phyloP scores from a whole-genome alignment of 2,329 filamentous ascomycete species.

The Beauveria sp. region DNA sequence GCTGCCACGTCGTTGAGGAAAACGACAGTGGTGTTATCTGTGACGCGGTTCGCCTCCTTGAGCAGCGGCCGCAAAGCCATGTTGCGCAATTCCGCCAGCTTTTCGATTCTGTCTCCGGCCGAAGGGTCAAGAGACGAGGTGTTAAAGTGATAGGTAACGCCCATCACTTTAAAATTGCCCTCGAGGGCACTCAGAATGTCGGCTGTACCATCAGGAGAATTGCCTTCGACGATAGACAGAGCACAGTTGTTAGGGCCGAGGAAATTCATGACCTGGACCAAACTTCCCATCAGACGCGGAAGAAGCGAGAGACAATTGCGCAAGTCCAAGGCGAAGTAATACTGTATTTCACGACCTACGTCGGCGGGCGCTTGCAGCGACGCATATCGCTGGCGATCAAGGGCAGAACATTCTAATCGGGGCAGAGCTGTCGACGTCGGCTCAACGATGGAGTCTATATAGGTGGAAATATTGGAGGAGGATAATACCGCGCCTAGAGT shows the following conservation, averaged over 20 bases:
- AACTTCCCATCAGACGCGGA: constrained; percentile 42
- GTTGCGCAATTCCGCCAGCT: constrained; percentile 44
- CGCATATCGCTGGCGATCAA: constrained; percentile 17
- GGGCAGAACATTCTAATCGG: constrained; percentile 23
- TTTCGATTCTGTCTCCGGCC: constrained; percentile 35
- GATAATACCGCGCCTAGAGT: constrained; percentile 11
- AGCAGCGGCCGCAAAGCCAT: constrained; percentile 41
- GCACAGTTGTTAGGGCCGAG: constrained; percentile 43
- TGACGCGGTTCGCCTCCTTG: constrained; percentile 18
- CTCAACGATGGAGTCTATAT: constrained; percentile 23
- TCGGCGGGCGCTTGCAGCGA: constrained; percentile 11
- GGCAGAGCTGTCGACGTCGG: constrained; percentile 16
- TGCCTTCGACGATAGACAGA: constrained; percentile 48
- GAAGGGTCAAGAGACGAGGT: constrained; percentile 36
- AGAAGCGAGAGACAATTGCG: constrained; percentile 37
- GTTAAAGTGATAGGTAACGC: constrained; percentile 33
- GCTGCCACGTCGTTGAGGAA: constrained; percentile 48
- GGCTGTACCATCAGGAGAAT: constrained; percentile 45
- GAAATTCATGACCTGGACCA: constrained; percentile 41
- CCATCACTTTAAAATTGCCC: constrained; percentile 29
- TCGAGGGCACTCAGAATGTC: constrained; percentile 39
- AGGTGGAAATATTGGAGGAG: constrained; percentile 17
- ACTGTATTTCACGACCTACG: constrained; percentile 20
- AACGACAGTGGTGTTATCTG: constrained; percentile 35
- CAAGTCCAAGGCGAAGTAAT: constrained; percentile 48